phyloP scores from a whole-genome alignment of 2,329 filamentous ascomycete species.

The Fusarium armeniacum region DNA sequence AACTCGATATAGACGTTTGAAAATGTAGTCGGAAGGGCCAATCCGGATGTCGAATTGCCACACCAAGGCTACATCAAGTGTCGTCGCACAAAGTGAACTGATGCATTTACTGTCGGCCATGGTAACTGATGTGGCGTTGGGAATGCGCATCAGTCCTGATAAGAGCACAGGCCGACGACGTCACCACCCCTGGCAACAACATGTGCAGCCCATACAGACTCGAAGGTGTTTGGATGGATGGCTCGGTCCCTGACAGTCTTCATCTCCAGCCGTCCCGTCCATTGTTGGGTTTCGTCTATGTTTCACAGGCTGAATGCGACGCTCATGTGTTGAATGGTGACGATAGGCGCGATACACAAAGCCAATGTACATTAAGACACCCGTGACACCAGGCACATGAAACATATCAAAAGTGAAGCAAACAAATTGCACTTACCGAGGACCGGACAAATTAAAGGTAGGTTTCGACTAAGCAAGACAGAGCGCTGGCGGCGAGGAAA shows the following conservation, averaged over 20 bases:
- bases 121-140: constrained; percentile 35
- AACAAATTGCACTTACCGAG: constrained; percentile 38
- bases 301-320: constrained; percentile 10
- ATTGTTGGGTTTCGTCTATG: constrained; percentile 20
- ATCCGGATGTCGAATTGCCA: constrained; percentile 13
- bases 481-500: constrained; percentile 6
- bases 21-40: constrained; percentile 1
- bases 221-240: constrained; percentile 27
- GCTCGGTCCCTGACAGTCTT: constrained; percentile 33
- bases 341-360: constrained; percentile 4
- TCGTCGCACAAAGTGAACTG: constrained; percentile 17
- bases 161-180: constrained; percentile 39
- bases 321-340: constrained; percentile 10
- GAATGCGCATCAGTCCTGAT: constrained; percentile 31
- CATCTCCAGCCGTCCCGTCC: constrained; percentile 23
- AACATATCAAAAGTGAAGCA: constrained; percentile 30
- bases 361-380: constrained; percentile 8
- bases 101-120: constrained; percentile 26
- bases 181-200: constrained; percentile 35
- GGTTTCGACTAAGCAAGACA: neutral
- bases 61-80: constrained; percentile 4
- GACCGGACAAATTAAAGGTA: constrained; percentile 4
- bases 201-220: constrained; percentile 28
- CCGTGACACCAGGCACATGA: constrained; percentile 20
- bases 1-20: constrained; percentile 2